These are phyloP conservation scores for Talaromyces ruber DNA, from an alignment of 495 filamentous ascomycete genomes.

Conservation along the genomic window DNA sequence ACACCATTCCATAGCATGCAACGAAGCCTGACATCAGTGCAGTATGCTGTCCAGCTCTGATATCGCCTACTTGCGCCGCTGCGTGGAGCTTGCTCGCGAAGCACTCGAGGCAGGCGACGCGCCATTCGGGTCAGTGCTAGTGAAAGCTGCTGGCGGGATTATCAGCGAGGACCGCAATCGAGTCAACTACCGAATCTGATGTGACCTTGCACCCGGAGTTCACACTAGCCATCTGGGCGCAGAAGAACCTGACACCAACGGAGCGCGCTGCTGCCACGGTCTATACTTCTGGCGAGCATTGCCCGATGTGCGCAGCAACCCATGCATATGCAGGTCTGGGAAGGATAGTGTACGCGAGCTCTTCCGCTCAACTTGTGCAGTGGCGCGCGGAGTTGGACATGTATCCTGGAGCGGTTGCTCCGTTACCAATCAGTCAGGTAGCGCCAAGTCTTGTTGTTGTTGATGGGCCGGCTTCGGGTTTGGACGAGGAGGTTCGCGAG, in stretches of 20 bases:
- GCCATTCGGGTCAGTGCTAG: conserved; percentile 14
- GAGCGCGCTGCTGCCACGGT: conserved; percentile 17
- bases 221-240: not conserved
- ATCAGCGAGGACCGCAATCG: not conserved
- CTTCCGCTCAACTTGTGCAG: not conserved
- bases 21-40: not conserved
- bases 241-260: conserved; percentile 12
- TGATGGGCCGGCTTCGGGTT: not conserved
- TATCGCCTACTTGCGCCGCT: conserved; percentile 11
- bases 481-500: not conserved
- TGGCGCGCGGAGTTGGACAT: not conserved
- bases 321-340: conserved; percentile 21
- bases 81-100: conserved; percentile 18
- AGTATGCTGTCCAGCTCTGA: conserved; percentile 5
- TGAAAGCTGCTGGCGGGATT: not conserved
- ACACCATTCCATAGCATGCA: not conserved
- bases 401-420: not conserved
- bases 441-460: not conserved
- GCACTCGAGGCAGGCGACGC: conserved; percentile 21
- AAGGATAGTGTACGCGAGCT: conserved; percentile 17
- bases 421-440: not conserved
- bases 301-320: conserved; percentile 23
- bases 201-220: not conserved
- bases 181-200: not conserved
- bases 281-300: conserved; percentile 29